phyloP scores from a whole-genome alignment of 192 early-diverging fungal genomes.

The Linnemannia elongata region DNA sequence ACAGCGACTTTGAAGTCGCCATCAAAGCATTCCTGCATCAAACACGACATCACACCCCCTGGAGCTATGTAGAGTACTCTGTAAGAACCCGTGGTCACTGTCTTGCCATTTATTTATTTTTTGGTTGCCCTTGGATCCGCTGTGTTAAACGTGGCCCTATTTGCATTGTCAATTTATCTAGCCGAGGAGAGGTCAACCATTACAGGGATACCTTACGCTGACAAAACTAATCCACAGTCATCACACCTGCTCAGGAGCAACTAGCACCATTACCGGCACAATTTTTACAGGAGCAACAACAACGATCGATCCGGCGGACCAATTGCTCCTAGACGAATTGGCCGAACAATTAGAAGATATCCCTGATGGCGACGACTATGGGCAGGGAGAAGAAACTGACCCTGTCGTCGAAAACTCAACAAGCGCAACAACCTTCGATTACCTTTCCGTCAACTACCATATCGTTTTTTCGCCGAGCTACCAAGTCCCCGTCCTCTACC shows the following conservation, averaged over 20 bases:
- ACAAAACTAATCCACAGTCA: constrained; percentile 6
- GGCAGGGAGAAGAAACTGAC: neutral
- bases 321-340: constrained; percentile 29
- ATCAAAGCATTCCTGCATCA: constrained; percentile 41
- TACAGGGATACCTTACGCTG: constrained; percentile 30
- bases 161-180: neutral
- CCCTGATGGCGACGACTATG: neutral
- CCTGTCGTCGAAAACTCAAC: neutral
- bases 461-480: constrained; percentile 72
- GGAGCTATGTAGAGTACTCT: constrained; percentile 31
- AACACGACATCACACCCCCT: constrained; percentile 15
- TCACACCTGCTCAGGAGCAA: neutral
- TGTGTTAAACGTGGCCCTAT: neutral
- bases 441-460: constrained; percentile 64
- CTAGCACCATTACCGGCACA: neutral
- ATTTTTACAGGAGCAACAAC: neutral
- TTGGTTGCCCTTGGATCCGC: neutral
- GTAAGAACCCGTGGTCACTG: neutral
- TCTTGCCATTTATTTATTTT: neutral
- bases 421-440: neutral
- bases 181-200: constrained; percentile 15
- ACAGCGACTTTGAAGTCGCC: constrained; percentile 39
- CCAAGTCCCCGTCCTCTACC: constrained; percentile 72
- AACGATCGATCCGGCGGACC: neutral
- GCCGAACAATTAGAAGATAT: constrained; percentile 21